Evolutionary conservation across 768 basidiomycete species (phyloP).

Genomic region (Mycena maculata): DNA sequence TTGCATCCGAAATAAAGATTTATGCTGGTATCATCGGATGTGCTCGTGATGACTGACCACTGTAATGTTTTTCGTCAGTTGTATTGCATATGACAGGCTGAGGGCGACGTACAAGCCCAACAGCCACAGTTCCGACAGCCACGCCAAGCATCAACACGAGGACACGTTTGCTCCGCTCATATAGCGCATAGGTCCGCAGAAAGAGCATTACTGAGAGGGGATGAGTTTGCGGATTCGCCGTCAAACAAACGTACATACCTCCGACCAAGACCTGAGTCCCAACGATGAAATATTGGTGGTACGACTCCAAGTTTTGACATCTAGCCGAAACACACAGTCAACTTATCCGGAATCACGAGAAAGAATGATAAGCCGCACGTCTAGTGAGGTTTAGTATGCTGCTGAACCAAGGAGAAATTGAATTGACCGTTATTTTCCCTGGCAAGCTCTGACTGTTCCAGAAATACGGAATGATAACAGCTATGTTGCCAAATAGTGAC

Average conservation of each 20-base stretch:
- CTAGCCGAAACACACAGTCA: neutral
- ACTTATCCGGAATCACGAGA: no score
- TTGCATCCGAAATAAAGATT: slow-evolving; percentile 24
- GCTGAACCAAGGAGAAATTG: neutral
- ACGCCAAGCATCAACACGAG: slow-evolving; percentile 13
- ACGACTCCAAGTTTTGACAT: slow-evolving; percentile 12
- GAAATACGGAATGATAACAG: slow-evolving; percentile 29
- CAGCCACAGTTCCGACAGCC: neutral
- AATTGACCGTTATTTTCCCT: neutral
- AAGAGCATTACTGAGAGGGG: slow-evolving; percentile 24
- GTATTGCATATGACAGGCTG: no score
- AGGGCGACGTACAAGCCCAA: slow-evolving; percentile 23
- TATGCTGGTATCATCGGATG: neutral
- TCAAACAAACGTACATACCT: neutral
- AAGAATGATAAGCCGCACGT: no score
- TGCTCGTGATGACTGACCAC: slow-evolving; percentile 22
- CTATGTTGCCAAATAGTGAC: slow-evolving; percentile 8
- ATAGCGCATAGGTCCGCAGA: slow-evolving; percentile 33
- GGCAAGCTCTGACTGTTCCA: neutral
- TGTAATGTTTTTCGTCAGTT: no score
- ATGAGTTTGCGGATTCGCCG: neutral
- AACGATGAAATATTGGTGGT: slow-evolving; percentile 30
- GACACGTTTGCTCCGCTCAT: slow-evolving; percentile 26
- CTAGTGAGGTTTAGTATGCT: neutral
- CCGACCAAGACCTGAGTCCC: slow-evolving; percentile 18